A percentile compares a stretch with the other conserved stretches of the same genome.
phyloP scores from a whole-genome alignment of 179 eudicot genomes.

The Pouteria campechiana region DNA sequence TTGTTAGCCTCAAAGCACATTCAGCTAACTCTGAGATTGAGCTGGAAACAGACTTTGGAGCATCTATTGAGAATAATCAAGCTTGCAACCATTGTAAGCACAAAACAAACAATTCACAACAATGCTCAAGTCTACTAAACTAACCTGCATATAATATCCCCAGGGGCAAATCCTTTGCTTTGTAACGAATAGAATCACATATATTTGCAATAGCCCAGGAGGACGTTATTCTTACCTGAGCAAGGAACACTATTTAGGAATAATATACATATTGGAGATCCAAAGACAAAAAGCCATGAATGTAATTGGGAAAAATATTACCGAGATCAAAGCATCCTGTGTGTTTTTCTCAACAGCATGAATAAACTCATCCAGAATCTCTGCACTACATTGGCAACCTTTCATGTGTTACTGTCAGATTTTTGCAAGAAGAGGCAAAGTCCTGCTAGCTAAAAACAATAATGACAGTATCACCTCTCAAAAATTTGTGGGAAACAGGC shows the following conservation, averaged over 20 bases:
- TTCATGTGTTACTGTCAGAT: too few species aligned
- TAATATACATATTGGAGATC: neutral
- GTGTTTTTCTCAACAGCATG: slow-evolving; percentile 55
- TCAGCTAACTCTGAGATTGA: slow-evolving; percentile 35
- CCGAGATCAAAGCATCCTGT: slow-evolving; percentile 49
- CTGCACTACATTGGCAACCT: slow-evolving; percentile 37
- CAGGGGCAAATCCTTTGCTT: slow-evolving; percentile 25
- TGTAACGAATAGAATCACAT: slow-evolving; percentile 73
- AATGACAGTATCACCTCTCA: slow-evolving; percentile 30
- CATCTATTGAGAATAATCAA: slow-evolving; percentile 14
- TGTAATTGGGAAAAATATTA: too few species aligned
- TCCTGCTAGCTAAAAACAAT: too few species aligned
- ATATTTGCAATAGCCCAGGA: slow-evolving; percentile 98
- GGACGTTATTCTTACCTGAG: slow-evolving; percentile 87
- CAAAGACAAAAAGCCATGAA: neutral
- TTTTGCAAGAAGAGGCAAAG: too few species aligned
- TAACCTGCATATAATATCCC: slow-evolving; percentile 23
- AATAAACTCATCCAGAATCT: slow-evolving; percentile 55
- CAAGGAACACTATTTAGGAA: slow-evolving; percentile 1
- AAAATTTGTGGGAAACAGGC: slow-evolving; percentile 79
- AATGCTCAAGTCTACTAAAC: slow-evolving; percentile 8
- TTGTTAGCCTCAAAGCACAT: slow-evolving; percentile 58
- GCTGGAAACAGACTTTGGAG: slow-evolving; percentile 19
- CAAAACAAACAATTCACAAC: neutral
- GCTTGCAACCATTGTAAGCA: neutral